Evolutionary conservation across 2,329 filamentous ascomycete species (phyloP), one percentile per base, ranked within the genome.

Genomic region (Colletotrichum australisinense): DNA sequence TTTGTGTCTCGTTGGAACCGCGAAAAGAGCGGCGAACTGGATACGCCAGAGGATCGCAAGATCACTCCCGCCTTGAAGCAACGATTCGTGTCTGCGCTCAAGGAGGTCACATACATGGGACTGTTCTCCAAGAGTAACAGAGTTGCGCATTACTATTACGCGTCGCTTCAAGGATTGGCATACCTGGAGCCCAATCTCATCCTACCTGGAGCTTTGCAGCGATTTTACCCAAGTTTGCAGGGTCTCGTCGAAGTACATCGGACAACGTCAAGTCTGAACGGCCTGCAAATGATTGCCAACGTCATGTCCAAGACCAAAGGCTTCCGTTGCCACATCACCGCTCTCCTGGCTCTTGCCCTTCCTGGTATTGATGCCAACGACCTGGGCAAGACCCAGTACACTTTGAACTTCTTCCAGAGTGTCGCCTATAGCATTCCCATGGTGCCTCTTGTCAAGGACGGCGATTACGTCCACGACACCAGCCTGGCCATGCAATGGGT

Each of bases 311-410:
- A 94, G 80, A 94, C 95, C 53, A 98, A 97, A 83, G 97, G 97
- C n/a, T 98, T 97, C 81, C 90, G 97, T 73, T 98, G 97, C 79
- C 97, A 99, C 81, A 92, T 99, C 75, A 99, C 97, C 1, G 96
- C 96, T 0, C 86, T 99, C 46, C 86, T 99, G n/a, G 97, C 96
- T 5, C 88, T 99, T 73, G 95, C 96, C 5, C 86, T 99, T 38
- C 97, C 97, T 0, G 97, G 97, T 26, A 97, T 99, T 72, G 97
- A 99, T 83, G 95, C 97, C 75, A 99, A 99, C 80, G 97, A 99
- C 83, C 86, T 99, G 30, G 95, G 97, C 80, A 99, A 99, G 87
- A 98, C 97, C 0, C 90, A 98, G 77, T 94, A 98, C 82, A 97
- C 97, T 0, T 87, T 99, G 71, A 94, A 95, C 76, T 98, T 98